Evolutionary conservation across 192 early-diverging fungal species (phyloP), one percentile per base, ranked within the genome.

Genomic region (Rhizophagus sp.): DNA sequence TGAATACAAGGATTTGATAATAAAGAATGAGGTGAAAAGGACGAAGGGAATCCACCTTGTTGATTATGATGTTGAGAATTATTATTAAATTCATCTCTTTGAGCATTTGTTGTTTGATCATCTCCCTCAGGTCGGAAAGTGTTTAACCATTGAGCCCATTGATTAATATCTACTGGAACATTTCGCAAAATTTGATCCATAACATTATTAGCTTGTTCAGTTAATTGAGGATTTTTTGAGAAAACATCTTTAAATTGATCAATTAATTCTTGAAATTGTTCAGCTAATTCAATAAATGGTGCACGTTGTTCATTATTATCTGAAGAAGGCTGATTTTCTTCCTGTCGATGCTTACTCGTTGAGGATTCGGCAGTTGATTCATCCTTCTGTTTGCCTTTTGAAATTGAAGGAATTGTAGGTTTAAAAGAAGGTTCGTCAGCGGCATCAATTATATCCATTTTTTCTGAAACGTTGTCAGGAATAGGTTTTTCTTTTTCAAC

Each of bases 231-330:
- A 64, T 82, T 57, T 33, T 39, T 30, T 30, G 41, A 36, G 4
- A 82, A 27, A n/a, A 79, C 77, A 41, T 79, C 64, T 11, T 70
- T 47, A 63, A 82, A 79, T 73, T 82, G 81, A n/a, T 79, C 65
- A 36, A 71, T 15, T 30, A 82, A 49, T 15, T 44, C n/a, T 50
- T 82, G 67, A 36, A 82, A 79, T 73, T 24, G 71, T 73, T 47
- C 44, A 1, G 68, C 68, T n/a, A 70, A 25, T 24, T 70, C 68
- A 41, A 70, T 70, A 15, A 70, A 70, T 34, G 68, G 68, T 3
- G 68, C 34, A 47, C n/a, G 17, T 41, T 70, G 34, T 41, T 70
- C 68, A 22, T 70, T 30, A n/a, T 66, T 25, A 66, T 66, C 24
- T n/a, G 64, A 15, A 30, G 64, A 66, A 27, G 34, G 30, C 27